Base-by-base conservation (phyloP, 129 eudicot genomes). In the Logfia minima region DNA sequence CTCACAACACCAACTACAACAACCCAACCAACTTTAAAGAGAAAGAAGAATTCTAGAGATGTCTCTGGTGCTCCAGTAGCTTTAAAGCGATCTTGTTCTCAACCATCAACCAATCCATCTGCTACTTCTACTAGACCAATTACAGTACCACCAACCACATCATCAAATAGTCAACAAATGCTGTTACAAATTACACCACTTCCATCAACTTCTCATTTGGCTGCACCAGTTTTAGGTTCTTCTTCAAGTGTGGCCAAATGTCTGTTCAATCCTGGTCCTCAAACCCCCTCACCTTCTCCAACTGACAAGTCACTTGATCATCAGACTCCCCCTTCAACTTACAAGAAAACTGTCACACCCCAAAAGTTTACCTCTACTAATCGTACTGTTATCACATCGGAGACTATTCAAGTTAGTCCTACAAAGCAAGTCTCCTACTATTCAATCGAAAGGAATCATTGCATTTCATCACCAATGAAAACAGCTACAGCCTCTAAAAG, bases 381-480 rank as follows among this genome's bases (percentile, higher is more conserved):
- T 37, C 70, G 93, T 58, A 94, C 96, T 4, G 83, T 91, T 5
- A 86, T 94, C 70, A 88, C 98, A 1, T 89, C 97, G 0, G 89
- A 93, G 81, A 90, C 92, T 1, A 91, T 93, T 41, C 84, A 84
- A 48, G 93, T 94, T 29, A 93, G 98, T 64, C 99, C 99, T 29
- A 79, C 68, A 29, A 94, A 94, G 78, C 93, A 91, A 79, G 84
- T 87, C 26, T 71, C 91, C 2, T 84, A 79, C 73, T 87, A 81
- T 70, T 87, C 97, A 2, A 84, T 94, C 1, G 90, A 89, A 80
- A 94, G 88, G 65, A 91, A 91, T 48, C 90, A 84, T 11, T 78
- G 88, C 75, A 83, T 90, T 41, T 85, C 93, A 60, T 94, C 98
- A 0, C 99, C 99, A 6, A 68, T 80, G 9, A 91, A 91, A 80